Conservation (phyloP, 2,329 filamentous ascomycete genomes). For the Juglanconis juglandina region DNA sequence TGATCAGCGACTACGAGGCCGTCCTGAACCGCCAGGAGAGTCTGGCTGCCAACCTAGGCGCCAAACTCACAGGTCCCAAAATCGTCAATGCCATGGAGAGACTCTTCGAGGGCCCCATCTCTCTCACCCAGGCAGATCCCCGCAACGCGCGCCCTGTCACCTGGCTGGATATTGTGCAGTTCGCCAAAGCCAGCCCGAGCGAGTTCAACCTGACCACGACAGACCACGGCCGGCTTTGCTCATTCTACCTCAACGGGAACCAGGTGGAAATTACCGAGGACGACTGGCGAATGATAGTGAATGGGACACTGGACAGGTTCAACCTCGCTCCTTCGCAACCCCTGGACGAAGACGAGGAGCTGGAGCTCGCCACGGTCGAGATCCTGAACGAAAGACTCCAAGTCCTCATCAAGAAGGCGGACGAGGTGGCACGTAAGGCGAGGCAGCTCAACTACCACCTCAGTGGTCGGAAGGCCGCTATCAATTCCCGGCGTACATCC, state of each 20-base stretch:
- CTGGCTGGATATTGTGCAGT: slow-evolving; percentile 84
- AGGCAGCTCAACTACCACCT: slow-evolving; percentile 79
- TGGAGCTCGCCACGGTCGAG: slow-evolving; percentile 78
- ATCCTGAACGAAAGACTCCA: slow-evolving; percentile 77
- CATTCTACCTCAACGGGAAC: slow-evolving; percentile 77
- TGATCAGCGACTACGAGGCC: slow-evolving; percentile 76
- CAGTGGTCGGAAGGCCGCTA: slow-evolving; percentile 70
- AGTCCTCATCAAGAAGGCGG: slow-evolving; percentile 74
- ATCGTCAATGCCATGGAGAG: slow-evolving; percentile 83
- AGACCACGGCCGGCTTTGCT: slow-evolving; percentile 70
- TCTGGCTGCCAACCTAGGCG: slow-evolving; percentile 79
- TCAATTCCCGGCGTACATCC: slow-evolving; percentile 58
- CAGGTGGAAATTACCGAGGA: slow-evolving; percentile 84
- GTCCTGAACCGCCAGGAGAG: slow-evolving; percentile 83
- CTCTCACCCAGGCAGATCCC: slow-evolving; percentile 52
- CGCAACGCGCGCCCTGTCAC: slow-evolving; percentile 55
- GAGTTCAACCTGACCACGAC: slow-evolving; percentile 71
- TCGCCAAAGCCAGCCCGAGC: slow-evolving; percentile 73
- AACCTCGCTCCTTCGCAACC: slow-evolving; percentile 72
- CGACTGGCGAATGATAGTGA: slow-evolving; percentile 80
- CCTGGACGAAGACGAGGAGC: slow-evolving; percentile 80
- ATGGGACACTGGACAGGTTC: slow-evolving; percentile 73
- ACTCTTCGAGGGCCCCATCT: slow-evolving; percentile 78
- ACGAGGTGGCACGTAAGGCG: slow-evolving; percentile 61
- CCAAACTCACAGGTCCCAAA: slow-evolving; percentile 76